Evolutionary conservation across 140 eudicot species (phyloP), one percentile per base, ranked within the genome.

Genomic region (Bidens hawaiensis): DNA sequence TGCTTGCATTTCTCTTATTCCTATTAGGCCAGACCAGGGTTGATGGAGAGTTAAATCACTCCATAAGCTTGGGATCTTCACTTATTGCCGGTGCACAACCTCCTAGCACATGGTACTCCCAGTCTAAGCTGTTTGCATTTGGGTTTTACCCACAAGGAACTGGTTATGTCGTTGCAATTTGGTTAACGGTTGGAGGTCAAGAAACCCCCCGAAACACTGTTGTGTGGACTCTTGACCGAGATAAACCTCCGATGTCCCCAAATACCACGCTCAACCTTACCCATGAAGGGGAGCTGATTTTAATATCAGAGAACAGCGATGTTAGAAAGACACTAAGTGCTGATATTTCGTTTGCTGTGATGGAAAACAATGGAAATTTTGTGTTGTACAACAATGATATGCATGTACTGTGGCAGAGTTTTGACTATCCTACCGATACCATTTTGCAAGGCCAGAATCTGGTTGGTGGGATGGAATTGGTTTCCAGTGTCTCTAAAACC

Each of bases 321-420:
- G 49, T 62, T 18, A 16, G 22, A 2, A 62, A 69, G 53, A 25
- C 43, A 40, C 12, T 79, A 14, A 70, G 28, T 50, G 21, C 23
- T 10, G 28, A 63, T 33, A 43, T 60, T 45, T 60, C 78, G 16
- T 19, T 4, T 6, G 78, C 72, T 33, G 58, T 65, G 27, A 64
- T 81, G 78, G 23, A 26, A 3, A 34, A 77, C 62, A 41, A 21
- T 1, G 83, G 83, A 19, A 81, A 81, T 19, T 77, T 81, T 26
- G 53, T 81, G 15, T 45, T 81, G 6, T 65, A 69, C 53, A 3
- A 42, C 21, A 18, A 14, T 5, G 7, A 4, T 23, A 41, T 1
- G 36, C 1, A 1, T 17, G 62, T 52, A 5, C 7, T 59, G 4
- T 81, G 82, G 82, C 67, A 81, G 67, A 81, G 82, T 52, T 81